Base-by-base conservation (phyloP, 129 eudicot genomes). In the Mikania micrantha region DNA sequence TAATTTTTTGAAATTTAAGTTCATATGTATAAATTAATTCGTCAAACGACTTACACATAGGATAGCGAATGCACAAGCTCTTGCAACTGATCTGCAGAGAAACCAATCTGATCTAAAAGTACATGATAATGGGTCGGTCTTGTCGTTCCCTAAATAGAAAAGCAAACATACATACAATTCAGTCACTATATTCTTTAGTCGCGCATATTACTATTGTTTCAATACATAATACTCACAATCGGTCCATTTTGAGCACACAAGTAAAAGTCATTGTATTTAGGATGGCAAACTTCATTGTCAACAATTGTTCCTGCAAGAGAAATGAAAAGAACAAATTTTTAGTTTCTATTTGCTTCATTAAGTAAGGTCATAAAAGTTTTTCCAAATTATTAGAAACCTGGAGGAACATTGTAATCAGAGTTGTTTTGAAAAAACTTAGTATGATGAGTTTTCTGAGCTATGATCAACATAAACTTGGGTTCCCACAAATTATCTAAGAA, bases 51-150 rank as follows among this genome's bases (percentile, higher is more conserved):
- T 86, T 82, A 90, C 95, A 90, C 95, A 24, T 87, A 90, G 3
- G 95, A 90, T n/a, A 90, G 72, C 0, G 88, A 78, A 64, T 87
- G 95, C 21, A 90, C 97, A 1, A 87, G 85, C 40, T 90, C 95
- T 41, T 90, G 97, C 40, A 90, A 67, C 44, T 90, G 88, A 79
- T 87, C 97, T 1, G 90, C 62, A 1, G 85, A 74, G 17, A 90
- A 78, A 28, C 97, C 95, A 45, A 87, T 75, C 83, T 87, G 85
- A 32, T 88, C 91, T n/a, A 74, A 16, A 42, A 90, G 81, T 5
- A 90, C 97, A 81, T 87, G 95, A 64, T 90, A 90, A 71, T 90
- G 92, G 3, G 95, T 90, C 3, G 95, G 97, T 36, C 95, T 57
- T 9, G 92, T 82, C 0, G 97, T 90, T 11, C 97, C 95, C 87